These are phyloP conservation scores for Colletotrichum liriopes DNA, from an alignment of 2,329 filamentous ascomycete genomes.

Conservation along the genomic window DNA sequence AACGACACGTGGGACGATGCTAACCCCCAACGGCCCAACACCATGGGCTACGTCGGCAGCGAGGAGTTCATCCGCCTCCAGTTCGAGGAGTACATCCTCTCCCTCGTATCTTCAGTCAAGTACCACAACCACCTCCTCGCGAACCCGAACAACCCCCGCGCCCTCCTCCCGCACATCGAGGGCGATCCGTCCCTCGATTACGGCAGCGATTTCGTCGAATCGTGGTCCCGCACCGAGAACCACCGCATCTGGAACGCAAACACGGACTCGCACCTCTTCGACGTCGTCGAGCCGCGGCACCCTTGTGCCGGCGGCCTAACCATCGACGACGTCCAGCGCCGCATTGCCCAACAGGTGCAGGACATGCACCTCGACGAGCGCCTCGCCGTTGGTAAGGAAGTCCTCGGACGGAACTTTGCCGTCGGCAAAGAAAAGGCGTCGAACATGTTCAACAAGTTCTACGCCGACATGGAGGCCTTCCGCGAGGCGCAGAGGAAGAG, in stretches of 20 bases:
- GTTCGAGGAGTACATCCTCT: constrained; percentile 96
- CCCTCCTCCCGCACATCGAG: constrained; percentile 77
- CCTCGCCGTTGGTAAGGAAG: constrained; percentile 86
- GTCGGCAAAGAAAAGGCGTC: constrained; percentile 91
- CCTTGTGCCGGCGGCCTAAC: constrained; percentile 93
- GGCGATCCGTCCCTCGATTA: constrained; percentile 91
- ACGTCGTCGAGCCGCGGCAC: constrained; percentile 93
- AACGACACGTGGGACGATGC: constrained; percentile 97
- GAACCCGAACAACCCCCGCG: constrained; percentile 71
- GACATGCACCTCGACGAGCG: constrained; percentile 95
- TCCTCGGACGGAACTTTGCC: constrained; percentile 89
- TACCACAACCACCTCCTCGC: constrained; percentile 81
- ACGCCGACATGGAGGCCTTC: constrained; percentile 86
- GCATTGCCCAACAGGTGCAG: constrained; percentile 91
- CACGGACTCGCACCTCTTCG: constrained; percentile 91
- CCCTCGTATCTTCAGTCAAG: constrained; percentile 89
- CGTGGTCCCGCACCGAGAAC: constrained; percentile 91
- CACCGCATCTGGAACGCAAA: constrained; percentile 88
- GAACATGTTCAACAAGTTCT: constrained; percentile 88
- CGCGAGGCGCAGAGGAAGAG: constrained; percentile 62
- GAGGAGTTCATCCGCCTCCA: constrained; percentile 98
- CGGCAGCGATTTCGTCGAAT: constrained; percentile 85
- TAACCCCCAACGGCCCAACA: constrained; percentile 91
- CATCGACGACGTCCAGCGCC: constrained; percentile 93
- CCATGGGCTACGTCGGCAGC: constrained; percentile 93